Evolutionary conservation across 2,329 filamentous ascomycete genomes (phyloP).

Genomic region (Davidsoniella australis): DNA sequence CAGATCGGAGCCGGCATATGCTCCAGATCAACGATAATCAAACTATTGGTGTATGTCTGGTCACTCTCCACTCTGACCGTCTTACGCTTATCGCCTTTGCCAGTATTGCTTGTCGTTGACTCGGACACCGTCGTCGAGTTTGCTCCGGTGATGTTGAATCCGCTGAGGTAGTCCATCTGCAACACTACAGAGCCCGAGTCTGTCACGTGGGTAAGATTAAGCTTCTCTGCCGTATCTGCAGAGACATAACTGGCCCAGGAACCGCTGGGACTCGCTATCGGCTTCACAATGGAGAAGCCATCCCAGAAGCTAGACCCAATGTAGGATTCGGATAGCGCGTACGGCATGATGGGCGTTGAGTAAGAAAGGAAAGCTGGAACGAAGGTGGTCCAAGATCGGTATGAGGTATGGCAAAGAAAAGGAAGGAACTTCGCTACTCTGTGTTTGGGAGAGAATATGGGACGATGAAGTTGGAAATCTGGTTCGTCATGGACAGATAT

Average conservation of each 20-base stretch:
- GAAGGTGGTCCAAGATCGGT: not conserved
- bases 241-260: constrained; percentile 23
- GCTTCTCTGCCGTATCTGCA: constrained; percentile 26
- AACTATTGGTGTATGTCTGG: constrained; percentile 43
- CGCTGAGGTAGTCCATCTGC: constrained; percentile 51
- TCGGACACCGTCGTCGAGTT: not conserved
- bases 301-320: constrained; percentile 4
- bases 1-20: constrained; percentile 59
- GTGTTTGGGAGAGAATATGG: not conserved
- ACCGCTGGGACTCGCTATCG: not conserved
- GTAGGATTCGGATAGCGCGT: constrained; percentile 6
- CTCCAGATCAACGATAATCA: constrained; percentile 54
- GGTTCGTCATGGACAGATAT: no score
- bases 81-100: not conserved
- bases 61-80: constrained; percentile 53
- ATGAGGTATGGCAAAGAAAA: not conserved
- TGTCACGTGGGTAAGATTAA: constrained; percentile 30
- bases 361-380: not conserved
- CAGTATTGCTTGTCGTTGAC: not conserved
- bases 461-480: not conserved
- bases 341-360: not conserved
- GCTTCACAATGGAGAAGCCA: constrained; percentile 5
- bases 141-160: constrained; percentile 16
- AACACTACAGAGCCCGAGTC: constrained; percentile 39
- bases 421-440: not conserved